Evolutionary conservation across 129 eudicot genomes (phyloP).

Genomic region (Artemisia annua): DNA sequence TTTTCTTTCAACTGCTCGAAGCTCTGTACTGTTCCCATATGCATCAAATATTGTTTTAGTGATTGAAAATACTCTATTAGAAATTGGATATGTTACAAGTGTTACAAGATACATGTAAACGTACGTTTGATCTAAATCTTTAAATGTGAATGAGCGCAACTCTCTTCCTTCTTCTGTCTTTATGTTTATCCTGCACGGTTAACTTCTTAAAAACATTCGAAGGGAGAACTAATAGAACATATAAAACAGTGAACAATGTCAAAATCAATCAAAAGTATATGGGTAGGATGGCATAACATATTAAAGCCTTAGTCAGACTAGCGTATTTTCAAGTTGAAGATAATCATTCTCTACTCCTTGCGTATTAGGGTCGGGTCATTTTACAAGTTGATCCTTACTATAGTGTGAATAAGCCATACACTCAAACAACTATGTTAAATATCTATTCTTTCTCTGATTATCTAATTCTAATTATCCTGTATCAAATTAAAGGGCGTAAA

Average conservation of each 20-base stretch:
- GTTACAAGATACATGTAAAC: constrained; percentile 15
- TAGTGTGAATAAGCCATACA: too few species aligned
- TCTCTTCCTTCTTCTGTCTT: constrained; percentile 76
- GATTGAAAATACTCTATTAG: constrained; percentile 1
- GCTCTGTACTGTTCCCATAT: constrained; percentile 71
- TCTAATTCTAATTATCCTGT: not conserved
- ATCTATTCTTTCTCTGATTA: too few species aligned
- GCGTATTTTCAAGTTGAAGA: too few species aligned
- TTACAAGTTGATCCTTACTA: too few species aligned
- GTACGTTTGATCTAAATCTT: constrained; percentile 72
- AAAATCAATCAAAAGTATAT: not conserved
- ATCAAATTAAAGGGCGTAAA: not conserved
- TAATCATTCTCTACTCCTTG: too few species aligned
- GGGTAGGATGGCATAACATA: too few species aligned
- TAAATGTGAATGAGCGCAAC: constrained; percentile 76
- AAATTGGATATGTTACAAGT: constrained; percentile 14
- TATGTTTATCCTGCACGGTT: constrained; percentile 74
- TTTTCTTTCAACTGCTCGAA: constrained; percentile 87
- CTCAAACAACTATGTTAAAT: too few species aligned
- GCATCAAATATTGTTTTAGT: constrained; percentile 15
- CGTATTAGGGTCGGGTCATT: too few species aligned
- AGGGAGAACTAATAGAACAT: not conserved
- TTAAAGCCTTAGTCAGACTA: too few species aligned
- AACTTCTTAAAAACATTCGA: constrained; percentile 31
- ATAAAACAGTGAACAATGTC: not conserved